Conservation (phyloP, 2,329 filamentous ascomycete genomes). For the Phymatotrichopsis omnivora region DNA sequence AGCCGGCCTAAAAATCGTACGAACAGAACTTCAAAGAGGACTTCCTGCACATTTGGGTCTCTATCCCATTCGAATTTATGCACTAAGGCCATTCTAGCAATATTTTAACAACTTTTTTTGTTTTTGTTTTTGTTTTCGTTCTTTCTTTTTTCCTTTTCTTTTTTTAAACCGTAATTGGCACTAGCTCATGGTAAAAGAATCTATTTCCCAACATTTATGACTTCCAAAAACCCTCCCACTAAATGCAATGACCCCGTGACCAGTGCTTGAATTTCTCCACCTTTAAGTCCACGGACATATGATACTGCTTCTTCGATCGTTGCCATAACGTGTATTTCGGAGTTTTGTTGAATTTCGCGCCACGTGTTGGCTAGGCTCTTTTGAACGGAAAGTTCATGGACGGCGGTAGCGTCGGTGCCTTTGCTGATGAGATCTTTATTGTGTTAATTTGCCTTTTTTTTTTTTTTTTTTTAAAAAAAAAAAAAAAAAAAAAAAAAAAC, state of each 20-base stretch:
- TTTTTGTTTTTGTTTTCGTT: too few species aligned
- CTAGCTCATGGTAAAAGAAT: too few species aligned
- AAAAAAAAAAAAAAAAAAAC: too few species aligned
- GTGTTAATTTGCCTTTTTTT: slow-evolving; percentile 48
- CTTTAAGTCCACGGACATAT: slow-evolving; percentile 41
- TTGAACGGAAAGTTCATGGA: slow-evolving; percentile 55
- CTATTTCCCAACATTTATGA: slow-evolving; percentile 46
- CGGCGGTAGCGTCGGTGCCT: slow-evolving; percentile 49
- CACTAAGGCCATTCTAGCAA: slow-evolving; percentile 51
- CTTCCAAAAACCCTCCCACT: slow-evolving; percentile 66
- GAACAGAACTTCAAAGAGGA: slow-evolving; percentile 61
- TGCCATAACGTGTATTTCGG: slow-evolving; percentile 47
- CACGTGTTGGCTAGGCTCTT: slow-evolving; percentile 53
- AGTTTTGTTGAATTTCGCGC: slow-evolving; percentile 44
- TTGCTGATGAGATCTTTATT: slow-evolving; percentile 53
- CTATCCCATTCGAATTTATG: slow-evolving; percentile 69
- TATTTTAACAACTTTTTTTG: too few species aligned
- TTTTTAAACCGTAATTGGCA: too few species aligned
- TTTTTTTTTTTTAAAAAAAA: not conserved
- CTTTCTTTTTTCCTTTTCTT: too few species aligned
- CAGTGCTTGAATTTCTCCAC: slow-evolving; percentile 49
- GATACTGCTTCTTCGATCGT: slow-evolving; percentile 63
- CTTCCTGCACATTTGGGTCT: slow-evolving; percentile 53
- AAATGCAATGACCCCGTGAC: slow-evolving; percentile 79
- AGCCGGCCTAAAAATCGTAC: slow-evolving; percentile 58